Conservation (phyloP, 768 basidiomycete genomes). For the Boletus sp. region DNA sequence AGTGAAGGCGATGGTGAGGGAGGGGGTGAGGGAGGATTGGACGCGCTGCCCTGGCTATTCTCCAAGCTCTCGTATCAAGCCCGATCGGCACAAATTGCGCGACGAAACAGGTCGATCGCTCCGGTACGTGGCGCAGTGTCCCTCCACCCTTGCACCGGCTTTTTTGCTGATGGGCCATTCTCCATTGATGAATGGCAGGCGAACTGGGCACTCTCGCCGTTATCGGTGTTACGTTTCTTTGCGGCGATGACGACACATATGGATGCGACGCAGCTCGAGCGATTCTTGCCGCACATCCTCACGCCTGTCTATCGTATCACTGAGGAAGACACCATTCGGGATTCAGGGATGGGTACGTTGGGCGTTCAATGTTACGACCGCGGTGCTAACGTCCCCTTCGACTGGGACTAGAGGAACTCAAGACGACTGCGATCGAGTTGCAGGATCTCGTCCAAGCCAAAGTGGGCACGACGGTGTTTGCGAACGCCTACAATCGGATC, state of each 20-base stretch:
- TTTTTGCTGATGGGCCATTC: too few species aligned
- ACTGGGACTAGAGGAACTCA: too few species aligned
- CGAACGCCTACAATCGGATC: constrained; percentile 73
- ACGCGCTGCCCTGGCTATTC: constrained; percentile 89
- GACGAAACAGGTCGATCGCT: constrained; percentile 50
- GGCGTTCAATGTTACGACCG: too few species aligned
- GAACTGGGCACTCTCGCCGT: constrained; percentile 81
- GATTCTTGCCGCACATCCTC: constrained; percentile 79
- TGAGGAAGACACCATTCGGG: constrained; percentile 83
- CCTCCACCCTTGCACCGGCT: too few species aligned
- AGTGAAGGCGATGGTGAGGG: constrained; percentile 10
- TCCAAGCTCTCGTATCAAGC: constrained; percentile 89
- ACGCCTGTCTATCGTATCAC: constrained; percentile 82
- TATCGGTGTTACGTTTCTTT: constrained; percentile 85
- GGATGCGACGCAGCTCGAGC: constrained; percentile 52
- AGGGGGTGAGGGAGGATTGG: constrained; percentile 20
- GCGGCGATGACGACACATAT: constrained; percentile 84
- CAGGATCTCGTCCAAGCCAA: constrained; percentile 84
- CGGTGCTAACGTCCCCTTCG: too few species aligned
- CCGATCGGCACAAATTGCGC: constrained; percentile 67
- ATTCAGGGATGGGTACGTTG: constrained; percentile 69
- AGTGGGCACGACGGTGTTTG: constrained; percentile 85
- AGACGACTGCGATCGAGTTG: constrained; percentile 74
- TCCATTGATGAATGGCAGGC: constrained; percentile 40
- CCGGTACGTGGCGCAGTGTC: constrained; percentile 14